Evolutionary conservation across 495 filamentous ascomycete genomes (phyloP), one percentile per base, ranked within the genome.

Genomic region (Penicillium egyptiacum): DNA sequence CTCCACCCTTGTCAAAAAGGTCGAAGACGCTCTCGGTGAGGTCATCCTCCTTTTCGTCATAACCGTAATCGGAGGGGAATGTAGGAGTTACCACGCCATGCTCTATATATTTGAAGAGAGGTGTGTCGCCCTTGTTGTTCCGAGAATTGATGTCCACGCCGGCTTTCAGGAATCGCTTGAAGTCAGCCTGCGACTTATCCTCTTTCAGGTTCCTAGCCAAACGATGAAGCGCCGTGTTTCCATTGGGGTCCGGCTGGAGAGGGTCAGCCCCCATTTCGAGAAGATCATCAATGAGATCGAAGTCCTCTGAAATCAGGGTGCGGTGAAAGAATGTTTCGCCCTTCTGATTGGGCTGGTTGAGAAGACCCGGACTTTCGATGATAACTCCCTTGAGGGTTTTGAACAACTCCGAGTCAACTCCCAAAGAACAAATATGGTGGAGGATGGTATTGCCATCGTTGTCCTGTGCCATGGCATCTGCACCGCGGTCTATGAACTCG

Each of bases 211-310:
- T 0, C 30, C 4, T 33, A 33, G 30, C 30, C 47, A 56, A 43
- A 65, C 41, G 44, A 31, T 68, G 62, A 41, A 65, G 62, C 16
- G 53, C 61, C 5, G 59, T 65, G 30, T 65, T 39, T 17, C 62
- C 65, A 12, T 63, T 22, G 9, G 46, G 50, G 19, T 65, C 62
- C 16, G 62, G 59, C 37, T 52, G 52, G 17, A 60, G 50, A 4
- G 50, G 45, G 42, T 65, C 50, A 30, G 56, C 63, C 4, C 60
- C 63, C 19, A 55, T 8, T 50, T 57, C 39, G n/a, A 62, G 53
- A 5, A 63, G 45, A 17, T 60, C 22, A 33, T 60, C 54, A 22
- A 62, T 35, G 6, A 45, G 5, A 23, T 35, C 20, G 23, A 49
- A 12, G 30, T 33, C 4, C 11, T 12, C 11, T 33, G 10, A 1